Base-by-base conservation (phyloP, 2,329 filamentous ascomycete species). In the Fusarium incarnatum region DNA sequence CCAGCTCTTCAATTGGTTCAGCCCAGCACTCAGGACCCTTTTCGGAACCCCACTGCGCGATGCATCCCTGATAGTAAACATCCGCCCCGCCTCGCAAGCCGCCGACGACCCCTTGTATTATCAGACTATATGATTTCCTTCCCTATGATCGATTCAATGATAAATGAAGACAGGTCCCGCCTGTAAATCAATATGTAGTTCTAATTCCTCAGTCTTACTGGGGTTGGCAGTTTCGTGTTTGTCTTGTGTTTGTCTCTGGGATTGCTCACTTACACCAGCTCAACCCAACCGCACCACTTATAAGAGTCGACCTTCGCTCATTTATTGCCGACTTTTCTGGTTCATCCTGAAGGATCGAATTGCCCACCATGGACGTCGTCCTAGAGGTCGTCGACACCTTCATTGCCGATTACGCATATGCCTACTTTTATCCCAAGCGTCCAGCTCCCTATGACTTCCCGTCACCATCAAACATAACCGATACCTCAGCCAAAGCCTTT, bases 371-470 rank as follows among this genome's bases (percentile, higher is more conserved):
- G 95, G 95, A 98, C 85, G 89, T 98, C 82, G 89, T 96, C 47
- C 91, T 98, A 72, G 94, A 98, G 82, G 75, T 94, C 64, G 87
- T 89, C 81, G 95, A 98, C 82, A 93, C 91, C 75, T 93, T 91
- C 77, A 76, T 94, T 69, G 91, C 92, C 80, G 95, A 98, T 82
- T 88, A 91, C 73, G 74, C 92, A 62, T 98, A 97, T 79, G 91
- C 94, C 52, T 85, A 83, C 37, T 73, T 92, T 8, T 83, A 92
- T n/a, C 94, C 94, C 10, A 83, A 83, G 47, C 83, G 81, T 30
- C 81, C 84, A 15, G 83, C 84, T 28, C 85, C 84, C 20, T 87
- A 86, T 76, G 85, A 87, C 77, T 82, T 83, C 68, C 78, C 87
- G 22, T 79, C 79, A 61, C 81, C 81, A 62, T 82, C 84, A 73